Base-by-base conservation (phyloP, 139 green algal genomes). In the Mychonastes homosphaera region DNA sequence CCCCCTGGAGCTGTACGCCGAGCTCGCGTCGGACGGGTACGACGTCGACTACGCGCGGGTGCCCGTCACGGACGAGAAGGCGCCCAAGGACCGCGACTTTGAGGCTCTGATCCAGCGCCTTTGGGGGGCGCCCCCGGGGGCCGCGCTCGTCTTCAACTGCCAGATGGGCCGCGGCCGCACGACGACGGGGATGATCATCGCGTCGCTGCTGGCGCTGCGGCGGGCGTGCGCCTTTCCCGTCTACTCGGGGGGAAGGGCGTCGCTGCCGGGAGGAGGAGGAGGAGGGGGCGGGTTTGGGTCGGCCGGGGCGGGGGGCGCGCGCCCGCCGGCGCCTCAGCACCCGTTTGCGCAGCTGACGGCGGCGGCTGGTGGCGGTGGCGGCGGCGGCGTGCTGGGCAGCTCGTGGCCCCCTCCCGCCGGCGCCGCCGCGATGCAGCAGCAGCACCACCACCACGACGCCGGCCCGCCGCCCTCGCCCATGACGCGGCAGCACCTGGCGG, bases 1-100 rank as follows among this genome's bases (percentile, higher is more conserved):
- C 10, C 87, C 90, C 6, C 60, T 81, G 28, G 88, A 96, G 56
- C 80, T 91, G 56, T 93, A 91, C 64, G 51, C 56, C 18, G 72
- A 83, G 39, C 61, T 77, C 28, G 27, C 52, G 56, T 65, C 71
- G 27, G 73, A 80, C 34, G 70, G 78, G 10, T 91, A 78, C 46
- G 69, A 35, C 12, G 79, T 96, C 38, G 82, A 94, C 60, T 97
- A 97, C 72, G 64, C 86, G 53, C 72, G 90, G 0, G 77, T 97
- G 28, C 90, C 90, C 18, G 75, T 97, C 29, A 97, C 90, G 0
- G 90, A 97, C 47, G 90, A 97, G 69, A 97, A 96, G 74, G 88
- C 86, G 16, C 90, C 90, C 35, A 95, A 95, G 70, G 80, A 84
- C 54, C 49, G 45, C 6, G 82, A 89, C 64, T 79, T 62, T 58